Base-by-base conservation (phyloP, 2,329 filamentous ascomycete genomes). In the Talaromyces pinophilus region DNA sequence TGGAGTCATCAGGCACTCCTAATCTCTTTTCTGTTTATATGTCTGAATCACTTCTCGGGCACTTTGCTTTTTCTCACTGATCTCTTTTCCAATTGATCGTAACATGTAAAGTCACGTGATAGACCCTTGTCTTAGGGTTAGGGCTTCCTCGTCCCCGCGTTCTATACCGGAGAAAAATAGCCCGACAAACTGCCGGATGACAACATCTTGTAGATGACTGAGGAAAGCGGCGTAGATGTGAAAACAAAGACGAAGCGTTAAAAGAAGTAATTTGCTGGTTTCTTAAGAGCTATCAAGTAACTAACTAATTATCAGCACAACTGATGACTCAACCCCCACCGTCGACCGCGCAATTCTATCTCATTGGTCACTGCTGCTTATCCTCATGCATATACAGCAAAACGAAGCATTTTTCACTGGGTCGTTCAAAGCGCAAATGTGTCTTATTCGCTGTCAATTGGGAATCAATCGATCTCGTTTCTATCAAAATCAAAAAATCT, bases 341-440 rank as follows among this genome's bases (percentile, higher is more conserved):
- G 50, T 59, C 13, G 40, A 64, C 52, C 52, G 62, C 62, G 62
- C 62, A 64, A 59, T 38, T 64, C n/a, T 30, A 59, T 50, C 7
- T 55, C n/a, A 63, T 63, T 63, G 61, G 61, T 17, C 22, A 11
- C 33, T n/a, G 54, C 22, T 25, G 54, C 28, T 30, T 55, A 38
- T 55, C 52, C 28, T 44, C 48, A 52, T 62, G 60, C 60, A 52
- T 52, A 28, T 19, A n/a, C 42, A 40, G 25, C 30, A 52, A 50
- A 38, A 30, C 19, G 48, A 50, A 48, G 50, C 44, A 54, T 55
- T 55, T 62, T 55, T 55, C 46, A 63, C 48, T 63, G 48, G 61
- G 17, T 42, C 22, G 15, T 48, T 22, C 1, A 38, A 59, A 13
- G 55, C 65, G 61, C 54, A 63, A 67, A 67, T 54, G 17, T 15